Evolutionary conservation across 2,329 filamentous ascomycete species (phyloP), one percentile per base, ranked within the genome.

Genomic region (Paecilomyces formosus): DNA sequence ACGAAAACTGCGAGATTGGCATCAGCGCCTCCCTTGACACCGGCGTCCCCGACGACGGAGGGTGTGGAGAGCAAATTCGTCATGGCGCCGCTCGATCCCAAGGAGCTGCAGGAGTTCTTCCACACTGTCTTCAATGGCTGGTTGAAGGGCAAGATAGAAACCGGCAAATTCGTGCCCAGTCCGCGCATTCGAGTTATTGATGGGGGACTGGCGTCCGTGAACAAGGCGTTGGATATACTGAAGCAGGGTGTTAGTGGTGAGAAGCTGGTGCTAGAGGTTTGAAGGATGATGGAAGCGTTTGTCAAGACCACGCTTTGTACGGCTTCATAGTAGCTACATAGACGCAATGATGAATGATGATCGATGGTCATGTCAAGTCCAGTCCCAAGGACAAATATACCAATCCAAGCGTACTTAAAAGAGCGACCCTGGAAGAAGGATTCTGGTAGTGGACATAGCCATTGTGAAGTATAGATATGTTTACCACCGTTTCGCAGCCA

Each of bases 201-300:
- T 22, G 60, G 61, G 21, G 65, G 65, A 1, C 51, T 68, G 52
- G 57, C 61, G 11, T 35, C 18, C 9, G 30, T 61, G 21, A 49
- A 65, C 15, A 61, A 63, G 39, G 66, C 50, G 7, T 58, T 68
- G 39, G 65, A 68, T 56, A 57, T 56, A 56, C 57, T 65, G 54
- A 65, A 63, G 59, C 49, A 58, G 31, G 65, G 65, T 1, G 63
- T 66, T 12, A 65, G 62, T 56, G 66, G 61, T 7, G 56, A 39
- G 24, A 68, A 68, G 57, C 56, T 68, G 55, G 65, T 67, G 12
- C 30, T 66, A 45, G 57, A 63, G 31, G 55, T 64, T 53, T 62
- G 35, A 58, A 35, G 15, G 15, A 39, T 4, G n/a, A 15, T 39
- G 11, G 33, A 39, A 39, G n/a, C 12, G 33, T 26, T 26, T 6